phyloP scores from a whole-genome alignment of 129 eudicot species.

The Deinandra increscens region DNA sequence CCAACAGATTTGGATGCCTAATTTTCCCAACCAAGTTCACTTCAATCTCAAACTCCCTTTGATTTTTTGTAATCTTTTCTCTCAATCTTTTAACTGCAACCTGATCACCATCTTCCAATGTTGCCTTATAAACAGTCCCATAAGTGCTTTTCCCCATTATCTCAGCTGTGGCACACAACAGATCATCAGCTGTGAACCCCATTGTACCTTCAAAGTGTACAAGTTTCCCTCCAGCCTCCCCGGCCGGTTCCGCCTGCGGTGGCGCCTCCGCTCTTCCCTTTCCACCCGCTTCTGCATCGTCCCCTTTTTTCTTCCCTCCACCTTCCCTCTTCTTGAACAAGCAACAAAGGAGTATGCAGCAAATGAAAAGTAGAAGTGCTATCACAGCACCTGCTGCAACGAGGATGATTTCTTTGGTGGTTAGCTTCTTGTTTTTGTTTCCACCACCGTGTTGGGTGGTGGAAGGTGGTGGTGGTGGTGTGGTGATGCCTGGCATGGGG shows the following conservation, averaged over 20 bases:
- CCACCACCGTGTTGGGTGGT: constrained; percentile 27
- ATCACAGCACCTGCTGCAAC: constrained; percentile 81
- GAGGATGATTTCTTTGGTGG: constrained; percentile 63
- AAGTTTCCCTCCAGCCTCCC: constrained; percentile 84
- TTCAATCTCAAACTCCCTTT: constrained; percentile 74
- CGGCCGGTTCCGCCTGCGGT: constrained; percentile 50
- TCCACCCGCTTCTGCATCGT: no score
- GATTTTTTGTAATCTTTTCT: constrained; percentile 74
- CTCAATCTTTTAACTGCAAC: constrained; percentile 89
- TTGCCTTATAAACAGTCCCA: constrained; percentile 91
- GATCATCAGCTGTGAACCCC: constrained; percentile 87
- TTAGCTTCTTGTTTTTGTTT: constrained; percentile 40
- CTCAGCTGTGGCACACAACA: constrained; percentile 91
- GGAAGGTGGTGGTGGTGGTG: constrained; percentile 28
- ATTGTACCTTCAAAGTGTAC: constrained; percentile 86
- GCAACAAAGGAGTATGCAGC: constrained; percentile 64
- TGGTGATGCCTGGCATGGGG: constrained; percentile 52
- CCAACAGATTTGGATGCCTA: constrained; percentile 75
- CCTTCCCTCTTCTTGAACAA: constrained; percentile 45
- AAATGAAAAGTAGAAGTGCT: constrained; percentile 45
- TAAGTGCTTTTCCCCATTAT: constrained; percentile 94
- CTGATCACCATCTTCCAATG: constrained; percentile 76
- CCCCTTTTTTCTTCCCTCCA: constrained; percentile 35
- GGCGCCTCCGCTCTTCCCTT: constrained; percentile 38
- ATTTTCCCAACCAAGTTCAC: constrained; percentile 74